These are phyloP conservation scores for Calonectria henricotiae DNA, from an alignment of 2,329 filamentous ascomycete genomes.

Conservation along the genomic window DNA sequence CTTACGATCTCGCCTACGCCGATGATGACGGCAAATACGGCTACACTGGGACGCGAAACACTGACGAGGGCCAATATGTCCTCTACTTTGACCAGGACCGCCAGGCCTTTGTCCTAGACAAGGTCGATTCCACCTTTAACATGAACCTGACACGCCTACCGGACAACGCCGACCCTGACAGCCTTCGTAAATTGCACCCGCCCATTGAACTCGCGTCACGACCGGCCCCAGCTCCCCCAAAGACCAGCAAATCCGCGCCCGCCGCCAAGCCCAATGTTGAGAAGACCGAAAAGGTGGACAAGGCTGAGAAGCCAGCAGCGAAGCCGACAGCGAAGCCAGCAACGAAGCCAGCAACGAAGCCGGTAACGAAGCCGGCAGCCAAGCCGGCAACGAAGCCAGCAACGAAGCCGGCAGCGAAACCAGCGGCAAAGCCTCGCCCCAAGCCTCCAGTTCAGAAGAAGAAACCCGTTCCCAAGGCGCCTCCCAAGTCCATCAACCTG, in stretches of 20 bases:
- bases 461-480: constrained; percentile 55
- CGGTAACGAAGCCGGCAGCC: constrained; percentile 39
- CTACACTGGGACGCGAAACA: constrained; percentile 74
- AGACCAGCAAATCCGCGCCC: constrained; percentile 45
- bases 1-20: constrained; percentile 72
- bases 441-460: constrained; percentile 51
- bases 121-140: constrained; percentile 85
- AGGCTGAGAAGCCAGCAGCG: constrained; percentile 11
- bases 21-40: constrained; percentile 73
- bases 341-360: constrained; percentile 33
- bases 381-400: constrained; percentile 35
- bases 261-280: constrained; percentile 20
- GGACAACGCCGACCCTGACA: constrained; percentile 74
- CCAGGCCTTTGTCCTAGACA: constrained; percentile 87
- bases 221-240: constrained; percentile 36
- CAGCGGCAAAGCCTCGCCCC: constrained; percentile 39
- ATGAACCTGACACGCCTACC: constrained; percentile 87
- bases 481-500: constrained; percentile 56
- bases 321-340: constrained; percentile 42
- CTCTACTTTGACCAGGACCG: constrained; percentile 84
- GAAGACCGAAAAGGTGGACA: neutral
- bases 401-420: constrained; percentile 41
- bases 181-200: constrained; percentile 77
- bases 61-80: constrained; percentile 73
- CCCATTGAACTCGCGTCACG: constrained; percentile 68